Evolutionary conservation across 2,329 filamentous ascomycete genomes (phyloP).

Genomic region (Monosporascus ibericus): DNA sequence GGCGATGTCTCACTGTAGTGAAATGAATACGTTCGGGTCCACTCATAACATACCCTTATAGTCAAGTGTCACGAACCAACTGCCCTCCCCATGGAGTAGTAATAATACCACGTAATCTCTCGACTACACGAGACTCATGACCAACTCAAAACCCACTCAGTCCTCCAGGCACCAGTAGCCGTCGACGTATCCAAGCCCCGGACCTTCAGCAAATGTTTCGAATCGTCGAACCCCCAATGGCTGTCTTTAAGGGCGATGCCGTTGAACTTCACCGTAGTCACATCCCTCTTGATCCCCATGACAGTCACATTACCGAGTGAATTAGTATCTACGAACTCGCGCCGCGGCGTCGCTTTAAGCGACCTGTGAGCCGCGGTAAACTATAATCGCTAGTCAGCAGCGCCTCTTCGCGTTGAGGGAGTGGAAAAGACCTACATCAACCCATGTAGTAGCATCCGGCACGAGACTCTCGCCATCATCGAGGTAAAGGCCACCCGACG

Average conservation of each 20-base stretch:
- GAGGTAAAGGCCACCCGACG: constrained; percentile 59
- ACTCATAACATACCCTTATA: too few relatives aligned
- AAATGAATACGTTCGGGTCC: too few relatives aligned
- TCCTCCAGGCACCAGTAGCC: constrained; percentile 48
- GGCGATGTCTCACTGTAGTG: too few relatives aligned
- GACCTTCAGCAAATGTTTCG: constrained; percentile 43
- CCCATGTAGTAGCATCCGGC: constrained; percentile 48
- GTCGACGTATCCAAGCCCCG: constrained; percentile 43
- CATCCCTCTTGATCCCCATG: constrained; percentile 42
- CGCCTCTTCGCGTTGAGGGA: not conserved
- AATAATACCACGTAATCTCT: too few relatives aligned
- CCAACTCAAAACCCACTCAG: constrained; percentile 54
- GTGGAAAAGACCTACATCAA: constrained; percentile 33
- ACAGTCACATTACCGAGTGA: constrained; percentile 57
- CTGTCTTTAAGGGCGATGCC: constrained; percentile 33
- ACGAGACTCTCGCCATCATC: constrained; percentile 67
- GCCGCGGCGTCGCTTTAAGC: constrained; percentile 42
- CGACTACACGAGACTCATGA: constrained; percentile 6
- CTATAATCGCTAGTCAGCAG: constrained; percentile 13
- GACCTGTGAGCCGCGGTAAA: constrained; percentile 37
- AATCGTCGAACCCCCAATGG: constrained; percentile 42
- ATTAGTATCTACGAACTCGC: constrained; percentile 50
- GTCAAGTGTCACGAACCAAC: too few relatives aligned
- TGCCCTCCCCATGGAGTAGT: too few relatives aligned
- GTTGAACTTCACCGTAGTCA: constrained; percentile 46